A percentile compares a stretch with the other conserved stretches of the same genome.
Conservation (phyloP, 306 rosid species). For the Prosopis cineraria region DNA sequence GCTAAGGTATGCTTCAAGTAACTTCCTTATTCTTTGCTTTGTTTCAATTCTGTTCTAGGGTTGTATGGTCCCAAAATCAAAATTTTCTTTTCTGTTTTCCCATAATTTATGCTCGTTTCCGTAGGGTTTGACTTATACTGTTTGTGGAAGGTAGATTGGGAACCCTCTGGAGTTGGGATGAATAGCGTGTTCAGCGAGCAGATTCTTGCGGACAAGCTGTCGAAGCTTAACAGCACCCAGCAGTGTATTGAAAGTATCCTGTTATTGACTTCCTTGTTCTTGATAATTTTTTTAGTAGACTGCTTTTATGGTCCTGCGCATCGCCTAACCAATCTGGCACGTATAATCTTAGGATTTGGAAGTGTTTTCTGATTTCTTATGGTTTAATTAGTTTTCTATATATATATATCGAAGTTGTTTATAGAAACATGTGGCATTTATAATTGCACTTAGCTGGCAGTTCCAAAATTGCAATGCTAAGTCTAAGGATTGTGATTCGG, state of each 20-base stretch:
- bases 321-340: conserved; percentile 20
- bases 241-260: conserved; percentile 89
- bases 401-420: background rate
- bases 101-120: background rate
- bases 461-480: background rate
- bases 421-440: background rate
- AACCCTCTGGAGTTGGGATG: conserved; percentile 50
- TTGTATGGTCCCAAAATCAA: conserved; percentile 16
- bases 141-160: conserved; percentile 25
- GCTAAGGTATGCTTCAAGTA: background rate
- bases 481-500: conserved; percentile 16
- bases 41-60: conserved; percentile 22
- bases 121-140: conserved; percentile 31
- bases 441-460: background rate
- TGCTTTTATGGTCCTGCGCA: conserved; percentile 18
- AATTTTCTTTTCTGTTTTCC: background rate
- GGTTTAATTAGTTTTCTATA: background rate
- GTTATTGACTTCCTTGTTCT: conserved; percentile 1
- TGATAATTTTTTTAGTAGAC: background rate
- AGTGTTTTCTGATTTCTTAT: background rate
- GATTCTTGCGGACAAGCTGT: conserved; percentile 82
- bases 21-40: conserved; percentile 16
- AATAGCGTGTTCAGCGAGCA: conserved; percentile 76
- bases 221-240: conserved; percentile 90
- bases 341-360: background rate